Percentiles rank a stretch among this genome's conserved stretches.
phyloP scores from a whole-genome alignment of 768 basidiomycete genomes.

The Boletus rubescentipes region DNA sequence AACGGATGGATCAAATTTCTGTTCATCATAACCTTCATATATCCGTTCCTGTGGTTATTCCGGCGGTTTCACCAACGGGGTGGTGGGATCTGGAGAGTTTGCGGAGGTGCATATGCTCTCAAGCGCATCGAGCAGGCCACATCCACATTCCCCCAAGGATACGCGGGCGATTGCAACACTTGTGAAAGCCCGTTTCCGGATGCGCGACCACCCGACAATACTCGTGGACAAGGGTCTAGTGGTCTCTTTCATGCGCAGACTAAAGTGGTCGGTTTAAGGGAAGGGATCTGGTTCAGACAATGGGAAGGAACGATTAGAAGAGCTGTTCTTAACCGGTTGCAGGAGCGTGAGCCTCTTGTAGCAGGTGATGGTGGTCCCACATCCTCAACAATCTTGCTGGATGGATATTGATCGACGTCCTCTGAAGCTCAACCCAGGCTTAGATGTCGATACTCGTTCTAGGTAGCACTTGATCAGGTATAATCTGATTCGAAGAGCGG shows the following conservation, averaged over 20 bases:
- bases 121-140: constrained; percentile 40
- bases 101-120: constrained; percentile 74
- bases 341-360: constrained; percentile 33
- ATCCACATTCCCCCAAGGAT: constrained; percentile 7
- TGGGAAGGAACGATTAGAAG: constrained; percentile 73
- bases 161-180: neutral
- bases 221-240: constrained; percentile 18
- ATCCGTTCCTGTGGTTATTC: constrained; percentile 81
- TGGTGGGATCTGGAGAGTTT: constrained; percentile 75
- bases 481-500: constrained; percentile 3
- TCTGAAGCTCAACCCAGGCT: neutral
- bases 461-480: neutral
- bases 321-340: constrained; percentile 50
- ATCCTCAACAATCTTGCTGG: constrained; percentile 21
- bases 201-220: neutral
- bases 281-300: constrained; percentile 75
- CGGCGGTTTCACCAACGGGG: constrained; percentile 64
- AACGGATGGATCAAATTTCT: constrained; percentile 71
- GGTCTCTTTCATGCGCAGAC: constrained; percentile 32
- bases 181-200: constrained; percentile 6
- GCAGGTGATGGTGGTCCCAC: constrained; percentile 25
- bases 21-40: constrained; percentile 66
- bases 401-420: constrained; percentile 18
- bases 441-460: neutral
- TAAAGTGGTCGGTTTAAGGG: constrained; percentile 56